A percentile compares a stretch with the other conserved stretches of the same genome.
Conservation (phyloP, 441 rosid species). For the Theobroma grandiflorum region DNA sequence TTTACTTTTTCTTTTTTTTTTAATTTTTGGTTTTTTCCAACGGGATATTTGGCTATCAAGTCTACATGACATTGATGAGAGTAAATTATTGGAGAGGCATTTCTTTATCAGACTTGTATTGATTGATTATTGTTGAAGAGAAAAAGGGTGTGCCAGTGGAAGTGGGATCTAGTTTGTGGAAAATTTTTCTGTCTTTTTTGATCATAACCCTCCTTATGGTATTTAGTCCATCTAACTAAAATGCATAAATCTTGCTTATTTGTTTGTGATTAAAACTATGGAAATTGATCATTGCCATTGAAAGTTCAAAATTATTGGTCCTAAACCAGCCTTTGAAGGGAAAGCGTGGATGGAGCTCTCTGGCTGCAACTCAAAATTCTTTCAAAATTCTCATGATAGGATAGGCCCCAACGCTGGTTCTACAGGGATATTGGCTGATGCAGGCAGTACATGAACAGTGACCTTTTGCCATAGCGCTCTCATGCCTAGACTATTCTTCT, state of each 20-base stretch:
- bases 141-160: neutral
- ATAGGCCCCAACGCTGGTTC: neutral
- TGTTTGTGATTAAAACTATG: neutral
- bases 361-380: neutral
- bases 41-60: neutral
- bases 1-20: neutral
- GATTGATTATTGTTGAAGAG: neutral
- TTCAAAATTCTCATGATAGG: neutral
- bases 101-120: neutral
- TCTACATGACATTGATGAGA: neutral
- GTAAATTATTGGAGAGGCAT: neutral
- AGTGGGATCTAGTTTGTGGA: no score
- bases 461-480: neutral
- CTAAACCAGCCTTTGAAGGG: neutral
- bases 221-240: no score
- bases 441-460: neutral
- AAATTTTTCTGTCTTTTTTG: no score
- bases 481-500: neutral
- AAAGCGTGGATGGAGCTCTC: neutral
- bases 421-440: neutral
- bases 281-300: neutral
- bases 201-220: no score
- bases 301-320: neutral
- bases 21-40: no score
- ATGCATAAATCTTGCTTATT: neutral